Evolutionary conservation across 2,329 filamentous ascomycete species (phyloP), one percentile per base, ranked within the genome.

Genomic region (Tolypocladium cylindrosporum): DNA sequence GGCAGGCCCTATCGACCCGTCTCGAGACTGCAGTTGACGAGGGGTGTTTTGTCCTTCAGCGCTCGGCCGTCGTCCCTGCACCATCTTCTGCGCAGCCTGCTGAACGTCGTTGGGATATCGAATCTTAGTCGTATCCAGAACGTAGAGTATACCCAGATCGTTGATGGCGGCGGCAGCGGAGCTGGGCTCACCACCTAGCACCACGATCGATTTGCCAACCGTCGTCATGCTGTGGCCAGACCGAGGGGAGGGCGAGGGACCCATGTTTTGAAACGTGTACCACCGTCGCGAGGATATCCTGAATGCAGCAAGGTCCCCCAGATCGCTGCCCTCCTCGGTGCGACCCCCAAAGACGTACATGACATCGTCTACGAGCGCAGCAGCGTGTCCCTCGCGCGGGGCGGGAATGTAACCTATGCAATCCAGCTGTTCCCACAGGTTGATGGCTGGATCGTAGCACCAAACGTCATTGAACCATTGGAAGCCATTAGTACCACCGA

Each of bases 241-340:
- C 60, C 94, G 83, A 39, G 94, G 87, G 3, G 92, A 97, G 0
- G 94, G 94, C 1, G 92, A 95, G 3, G 92, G 92, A 0, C 94
- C 94, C 94, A 99, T 99, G 69, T 99, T 99, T 69, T 99, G 94
- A 74, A 99, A 99, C 41, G 94, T 99, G 72, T 97, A 99, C 94
- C 94, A 99, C 60, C 94, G 85, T 63, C 90, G 86, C 13, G 91
- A 91, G 1, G 88, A 85, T 59, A 85, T 84, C 56, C 81, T 75
- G 66, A 85, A 85, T 1, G 94, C 94, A 2, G 94, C 93, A 50
- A 99, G 79, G 72, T 99, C 94, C 40, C 93, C 94, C 4, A 99
- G 77, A 70, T 99, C 94, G 36, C 87, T 84, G 1, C 94, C 94
- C 65, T 97, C 92, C 68, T 97, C 91, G 0, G 91, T 97, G 60